Evolutionary conservation across 345 rosid species (phyloP).

Genomic region (Populus ilicifolia): DNA sequence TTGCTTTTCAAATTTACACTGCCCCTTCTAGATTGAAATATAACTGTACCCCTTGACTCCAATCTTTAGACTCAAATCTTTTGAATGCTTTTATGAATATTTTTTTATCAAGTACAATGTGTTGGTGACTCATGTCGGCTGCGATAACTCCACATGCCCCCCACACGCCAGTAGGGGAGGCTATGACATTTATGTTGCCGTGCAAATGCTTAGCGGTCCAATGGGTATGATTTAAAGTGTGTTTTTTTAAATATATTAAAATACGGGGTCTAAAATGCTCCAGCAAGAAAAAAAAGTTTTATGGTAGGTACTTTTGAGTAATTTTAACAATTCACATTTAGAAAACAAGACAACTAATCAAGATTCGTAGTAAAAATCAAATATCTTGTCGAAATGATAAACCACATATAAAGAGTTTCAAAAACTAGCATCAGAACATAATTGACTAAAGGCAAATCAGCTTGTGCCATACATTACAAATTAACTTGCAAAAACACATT

Average conservation of each 20-base stretch:
- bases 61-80: not conserved
- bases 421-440: not conserved
- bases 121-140: not conserved
- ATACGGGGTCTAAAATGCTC: not conserved
- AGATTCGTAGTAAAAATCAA: not conserved
- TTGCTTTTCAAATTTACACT: not conserved
- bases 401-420: not conserved
- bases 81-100: not conserved
- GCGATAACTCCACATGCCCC: not conserved
- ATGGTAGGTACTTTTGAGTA: not conserved
- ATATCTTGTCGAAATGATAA: not conserved
- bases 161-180: not conserved
- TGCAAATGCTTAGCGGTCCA: too few species aligned
- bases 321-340: not conserved
- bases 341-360: not conserved
- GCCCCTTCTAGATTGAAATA: not conserved
- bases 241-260: too few species aligned
- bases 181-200: not conserved
- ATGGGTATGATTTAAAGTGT: too few species aligned
- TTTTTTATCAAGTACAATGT: not conserved
- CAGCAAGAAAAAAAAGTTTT: not conserved
- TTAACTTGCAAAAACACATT: slow-evolving; percentile 2
- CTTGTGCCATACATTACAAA: not conserved
- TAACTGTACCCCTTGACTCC: not conserved
- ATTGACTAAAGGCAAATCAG: not conserved